These are phyloP conservation scores for Neurospora sp. DNA, from an alignment of 2,329 filamentous ascomycete species.

Conservation along the genomic window DNA sequence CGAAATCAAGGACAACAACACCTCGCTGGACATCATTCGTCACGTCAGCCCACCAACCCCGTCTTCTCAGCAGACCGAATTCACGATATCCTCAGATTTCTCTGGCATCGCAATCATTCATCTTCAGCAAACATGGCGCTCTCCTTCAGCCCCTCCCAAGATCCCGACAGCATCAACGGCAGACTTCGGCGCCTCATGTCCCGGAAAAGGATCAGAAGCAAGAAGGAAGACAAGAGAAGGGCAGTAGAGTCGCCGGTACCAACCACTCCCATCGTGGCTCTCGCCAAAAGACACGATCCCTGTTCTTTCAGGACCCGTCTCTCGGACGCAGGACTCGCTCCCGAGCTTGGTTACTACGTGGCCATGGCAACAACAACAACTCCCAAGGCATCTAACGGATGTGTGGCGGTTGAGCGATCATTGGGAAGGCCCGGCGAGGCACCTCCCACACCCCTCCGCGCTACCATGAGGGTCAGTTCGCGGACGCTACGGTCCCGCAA, in stretches of 20 bases:
- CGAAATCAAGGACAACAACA: background rate
- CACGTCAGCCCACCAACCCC: background rate
- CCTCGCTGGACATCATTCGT: background rate
- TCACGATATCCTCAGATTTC: background rate
- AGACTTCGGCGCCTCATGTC: background rate
- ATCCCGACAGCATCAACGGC: background rate
- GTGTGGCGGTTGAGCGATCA: slow-evolving; percentile 8
- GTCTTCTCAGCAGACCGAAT: background rate
- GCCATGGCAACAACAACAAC: slow-evolving; percentile 8
- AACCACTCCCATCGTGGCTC: background rate
- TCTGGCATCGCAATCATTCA: background rate
- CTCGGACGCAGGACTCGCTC: slow-evolving; percentile 1
- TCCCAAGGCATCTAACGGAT: slow-evolving; percentile 7
- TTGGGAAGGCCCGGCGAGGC: background rate
- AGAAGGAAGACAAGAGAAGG: background rate
- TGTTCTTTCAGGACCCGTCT: slow-evolving; percentile 11
- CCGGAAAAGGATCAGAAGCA: background rate
- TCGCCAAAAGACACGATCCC: slow-evolving; percentile 5
- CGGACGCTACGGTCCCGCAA: background rate
- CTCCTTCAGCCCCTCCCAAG: background rate
- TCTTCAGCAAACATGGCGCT: background rate
- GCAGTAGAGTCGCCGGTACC: background rate
- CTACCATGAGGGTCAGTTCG: background rate
- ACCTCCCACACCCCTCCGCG: background rate
- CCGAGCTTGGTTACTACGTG: slow-evolving; percentile 1